Base-by-base conservation (phyloP, 805 yeast genomes). In the Ogataea methylovora region DNA sequence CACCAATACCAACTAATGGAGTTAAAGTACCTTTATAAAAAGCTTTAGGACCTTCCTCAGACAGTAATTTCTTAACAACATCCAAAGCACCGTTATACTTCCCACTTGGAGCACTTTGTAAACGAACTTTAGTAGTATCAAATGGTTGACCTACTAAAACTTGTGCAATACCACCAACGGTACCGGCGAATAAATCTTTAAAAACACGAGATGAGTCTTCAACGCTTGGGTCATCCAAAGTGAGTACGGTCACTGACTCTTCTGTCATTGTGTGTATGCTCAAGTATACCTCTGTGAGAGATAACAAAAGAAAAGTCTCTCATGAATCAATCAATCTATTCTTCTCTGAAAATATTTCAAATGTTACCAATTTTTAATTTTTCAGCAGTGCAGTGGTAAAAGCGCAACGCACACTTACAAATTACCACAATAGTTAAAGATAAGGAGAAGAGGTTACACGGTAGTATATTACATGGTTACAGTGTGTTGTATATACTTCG, bases 61-160 rank as follows among this genome's bases (percentile, higher is more conserved):
- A 65, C 25, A 90, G 29, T 36, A 92, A 65, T 46, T 76, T 70
- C 51, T 72, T 71, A 15, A 87, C 77, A 9, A 86, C 95, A 46
- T 86, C 94, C 37, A 74, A 46, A 0, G 95, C 80, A 2, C 87
- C 85, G 2, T 24, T 25, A 48, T 82, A 84, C 13, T 73, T 69
- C 4, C 94, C 92, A 23, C 78, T 78, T 2, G 87, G 78, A 1
- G 88, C 86, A 2, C 94, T 80, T 53, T 92, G 97, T 31, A 92
- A 67, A 34, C 98, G 69, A 15, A 92, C 97, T 60, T 90, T 90
- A 29, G 92, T 84, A 8, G 95, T 84, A 56, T 88, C 97, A 51
- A 90, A 90, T 7, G 97, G 97, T 60, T 92, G 97, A 17, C 98
- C 98, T 11, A 82, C 84, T 23, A 92, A 63, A 7, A 92, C 97